A percentile compares a stretch with the other conserved stretches of the same genome.
phyloP scores from a whole-genome alignment of 1,139 yeast genomes.

The Casaregolazyma suthepensis region DNA sequence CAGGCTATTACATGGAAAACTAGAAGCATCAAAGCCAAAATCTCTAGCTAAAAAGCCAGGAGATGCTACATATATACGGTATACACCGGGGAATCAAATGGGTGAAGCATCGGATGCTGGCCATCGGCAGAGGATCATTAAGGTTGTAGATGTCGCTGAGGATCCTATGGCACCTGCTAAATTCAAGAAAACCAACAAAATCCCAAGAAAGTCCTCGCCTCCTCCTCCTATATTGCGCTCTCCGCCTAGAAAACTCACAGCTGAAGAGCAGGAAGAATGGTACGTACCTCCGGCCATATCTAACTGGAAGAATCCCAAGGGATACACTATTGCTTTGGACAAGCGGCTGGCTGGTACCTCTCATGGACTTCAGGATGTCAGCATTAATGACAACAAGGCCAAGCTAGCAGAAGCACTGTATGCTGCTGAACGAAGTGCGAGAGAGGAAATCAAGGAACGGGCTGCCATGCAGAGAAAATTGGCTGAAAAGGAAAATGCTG shows the following conservation, averaged over 20 bases:
- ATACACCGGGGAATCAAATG: conserved; percentile 42
- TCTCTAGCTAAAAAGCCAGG: conserved; percentile 23
- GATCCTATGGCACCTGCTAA: conserved; percentile 89
- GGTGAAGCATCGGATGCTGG: conserved; percentile 25
- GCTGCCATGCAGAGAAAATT: conserved; percentile 50
- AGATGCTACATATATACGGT: conserved; percentile 41
- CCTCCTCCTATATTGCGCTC: conserved; percentile 49
- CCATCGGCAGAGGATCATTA: conserved; percentile 40
- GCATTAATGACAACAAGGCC: conserved; percentile 56
- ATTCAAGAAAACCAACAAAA: conserved; percentile 61
- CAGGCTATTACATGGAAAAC: conserved; percentile 38
- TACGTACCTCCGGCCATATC: conserved; percentile 87
- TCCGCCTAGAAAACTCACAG: conserved; percentile 53
- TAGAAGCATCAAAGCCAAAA: conserved; percentile 28
- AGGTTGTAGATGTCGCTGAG: conserved; percentile 52
- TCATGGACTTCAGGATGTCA: conserved; percentile 33
- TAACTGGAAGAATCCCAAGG: conserved; percentile 93
- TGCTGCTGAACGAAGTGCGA: conserved; percentile 65
- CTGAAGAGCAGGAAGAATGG: conserved; percentile 79
- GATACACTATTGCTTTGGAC: conserved; percentile 78
- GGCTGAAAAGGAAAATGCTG: conserved; percentile 50
- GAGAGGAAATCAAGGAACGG: conserved; percentile 60
- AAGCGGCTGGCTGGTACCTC: conserved; percentile 65
- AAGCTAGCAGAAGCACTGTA: conserved; percentile 67
- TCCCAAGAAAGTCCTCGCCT: conserved; percentile 67